These are phyloP conservation scores for Beta vulgaris DNA, from an alignment of 148 eudicot genomes.

Conservation along the genomic window DNA sequence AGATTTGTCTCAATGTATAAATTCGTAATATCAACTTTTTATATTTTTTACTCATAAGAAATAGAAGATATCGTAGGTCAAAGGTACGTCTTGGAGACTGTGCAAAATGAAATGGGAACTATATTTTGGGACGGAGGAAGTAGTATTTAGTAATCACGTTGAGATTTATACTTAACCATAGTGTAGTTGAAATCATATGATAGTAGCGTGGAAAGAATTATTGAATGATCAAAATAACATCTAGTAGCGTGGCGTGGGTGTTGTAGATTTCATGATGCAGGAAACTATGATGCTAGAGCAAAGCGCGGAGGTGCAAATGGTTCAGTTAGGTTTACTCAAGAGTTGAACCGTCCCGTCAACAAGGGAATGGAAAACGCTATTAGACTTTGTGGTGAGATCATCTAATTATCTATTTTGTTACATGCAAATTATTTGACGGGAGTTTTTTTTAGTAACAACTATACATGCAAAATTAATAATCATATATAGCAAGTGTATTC, in stretches of 20 bases:
- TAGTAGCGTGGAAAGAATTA: neutral
- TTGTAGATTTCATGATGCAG: constrained; percentile 95
- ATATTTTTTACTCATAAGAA: too few relatives aligned
- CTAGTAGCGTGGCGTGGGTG: neutral
- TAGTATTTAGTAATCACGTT: too few relatives aligned
- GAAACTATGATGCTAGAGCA: constrained; percentile 58
- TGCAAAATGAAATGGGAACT: too few relatives aligned
- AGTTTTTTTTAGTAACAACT: too few relatives aligned
- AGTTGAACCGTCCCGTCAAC: constrained; percentile 56
- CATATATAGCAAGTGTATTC: too few relatives aligned
- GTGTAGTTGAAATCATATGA: too few relatives aligned
- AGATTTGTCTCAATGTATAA: too few relatives aligned
- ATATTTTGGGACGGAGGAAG: too few relatives aligned
- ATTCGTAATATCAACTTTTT: too few relatives aligned
- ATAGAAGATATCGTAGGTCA: too few relatives aligned
- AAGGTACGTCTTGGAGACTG: too few relatives aligned
- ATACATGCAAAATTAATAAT: neutral
- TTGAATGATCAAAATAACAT: neutral
- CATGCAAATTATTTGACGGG: neutral
- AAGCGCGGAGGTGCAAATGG: constrained; percentile 89
- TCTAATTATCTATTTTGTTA: neutral
- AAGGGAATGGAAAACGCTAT: constrained; percentile 57
- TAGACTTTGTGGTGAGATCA: constrained; percentile 57
- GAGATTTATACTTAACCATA: too few relatives aligned
- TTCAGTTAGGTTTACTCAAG: constrained; percentile 63